Evolutionary conservation across 176 grass and related monocot genomes (phyloP), one percentile per base, ranked within the genome.

Genomic region (Aegilops bicornis): DNA sequence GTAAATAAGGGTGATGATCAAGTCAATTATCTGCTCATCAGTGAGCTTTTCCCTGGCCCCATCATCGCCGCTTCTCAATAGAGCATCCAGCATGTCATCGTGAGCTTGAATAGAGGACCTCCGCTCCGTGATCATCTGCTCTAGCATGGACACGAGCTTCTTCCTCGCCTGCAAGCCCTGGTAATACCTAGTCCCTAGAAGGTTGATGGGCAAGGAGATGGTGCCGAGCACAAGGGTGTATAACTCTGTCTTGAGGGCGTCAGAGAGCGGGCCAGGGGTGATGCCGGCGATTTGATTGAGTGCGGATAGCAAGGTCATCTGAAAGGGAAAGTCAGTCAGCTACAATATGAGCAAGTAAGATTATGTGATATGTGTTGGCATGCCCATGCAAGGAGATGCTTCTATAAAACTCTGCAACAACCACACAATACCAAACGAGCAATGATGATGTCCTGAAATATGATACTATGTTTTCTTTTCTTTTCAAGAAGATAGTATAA

Each of bases 291-390:
- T 94, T 81, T 99, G 97, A 56, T 90, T 93, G 54, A 96, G 85
- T 23, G 93, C 83, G 25, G 97, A 99, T 19, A 99, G 76, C 88
- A 99, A 78, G 29, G 97, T 94, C 97, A 99, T 99, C 97, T 99
- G 88, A 22, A 69, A 67, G 19, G 42, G 80, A 84, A 47, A 54
- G 16, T 54, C 5, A 58, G 31, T 8, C 43, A 30, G 6, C 65
- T 9, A 68, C 3, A n/a, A 60, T 19, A 61, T 61, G 20, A 17
- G 47, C 9, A 50, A 4, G 5, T 80, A 89, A 81, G 79, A 79
- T 75, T 84, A 7, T 48, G 32, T 58, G 19, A 80, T 66, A 43
- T 61, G 75, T 45, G 58, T 72, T 72, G 60, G 10, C n/a, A 63
- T 24, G 10, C 15, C 40, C 65, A 79, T 90, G 84, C 42, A 87